Conservation (phyloP, 1,284 basidiomycete species). For the Rhodotorula sp. region DNA sequence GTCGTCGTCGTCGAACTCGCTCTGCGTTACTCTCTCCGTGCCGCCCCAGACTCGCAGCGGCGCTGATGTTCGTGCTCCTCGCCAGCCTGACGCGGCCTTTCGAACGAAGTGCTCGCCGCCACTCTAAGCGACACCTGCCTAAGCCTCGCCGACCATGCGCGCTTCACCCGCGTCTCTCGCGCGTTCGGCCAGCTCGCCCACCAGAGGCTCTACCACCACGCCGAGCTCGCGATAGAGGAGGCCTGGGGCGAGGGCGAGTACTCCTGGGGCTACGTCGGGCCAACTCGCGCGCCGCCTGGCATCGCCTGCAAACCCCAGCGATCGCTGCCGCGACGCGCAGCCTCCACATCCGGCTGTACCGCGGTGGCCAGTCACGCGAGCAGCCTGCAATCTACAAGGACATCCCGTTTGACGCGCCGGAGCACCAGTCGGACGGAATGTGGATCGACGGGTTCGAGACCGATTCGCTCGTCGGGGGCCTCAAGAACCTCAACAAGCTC, state of each 20-base stretch:
- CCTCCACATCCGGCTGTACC: too few relatives aligned
- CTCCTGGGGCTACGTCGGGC: background rate
- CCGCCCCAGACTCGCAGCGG: background rate
- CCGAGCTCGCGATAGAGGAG: fast-evolving
- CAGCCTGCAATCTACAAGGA: too few relatives aligned
- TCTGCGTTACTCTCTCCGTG: background rate
- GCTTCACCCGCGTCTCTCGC: background rate
- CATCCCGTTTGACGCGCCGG: too few relatives aligned
- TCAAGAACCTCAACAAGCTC: too few relatives aligned
- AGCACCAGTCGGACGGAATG: too few relatives aligned
- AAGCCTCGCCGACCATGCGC: background rate
- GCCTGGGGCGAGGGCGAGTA: too few relatives aligned
- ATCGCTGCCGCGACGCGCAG: too few relatives aligned
- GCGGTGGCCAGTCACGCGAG: too few relatives aligned
- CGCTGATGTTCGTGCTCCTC: background rate
- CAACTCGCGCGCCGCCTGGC: too few relatives aligned
- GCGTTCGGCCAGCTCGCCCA: background rate
- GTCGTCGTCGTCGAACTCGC: background rate
- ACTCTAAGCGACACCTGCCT: background rate
- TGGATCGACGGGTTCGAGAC: too few relatives aligned
- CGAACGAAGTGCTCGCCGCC: background rate
- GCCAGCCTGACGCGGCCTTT: background rate
- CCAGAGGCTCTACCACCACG: background rate
- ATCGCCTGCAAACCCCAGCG: too few relatives aligned
- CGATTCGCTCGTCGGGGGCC: too few relatives aligned